Evolutionary conservation across 202 grass and related monocot genomes (phyloP), one percentile per base, ranked within the genome.

Genomic region (Carex arenaria): DNA sequence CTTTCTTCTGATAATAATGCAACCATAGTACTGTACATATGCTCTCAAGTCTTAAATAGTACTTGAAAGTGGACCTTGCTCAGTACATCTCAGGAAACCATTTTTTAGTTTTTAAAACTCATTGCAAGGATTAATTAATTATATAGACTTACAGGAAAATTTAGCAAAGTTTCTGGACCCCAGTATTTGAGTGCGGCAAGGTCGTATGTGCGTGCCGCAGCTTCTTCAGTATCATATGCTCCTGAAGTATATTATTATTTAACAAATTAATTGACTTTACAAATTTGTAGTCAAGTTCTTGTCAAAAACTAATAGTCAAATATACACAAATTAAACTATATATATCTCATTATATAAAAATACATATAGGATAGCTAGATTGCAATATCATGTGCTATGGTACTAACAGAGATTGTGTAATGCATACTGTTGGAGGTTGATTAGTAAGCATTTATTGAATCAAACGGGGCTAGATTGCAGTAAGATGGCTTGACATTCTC

Each of bases 121-220:
- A 28, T 49, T 73, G 22, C 70, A 54, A 74, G 12, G 47, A 74
- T 74, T 28, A 31, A 55, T 34, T 32, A 78, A 17, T 56, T 8
- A 45, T 28, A 53, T 55, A 68, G 77, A 66, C 82, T 84, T 92
- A 99, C 97, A 17, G 90, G 64, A 83, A 99, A 99, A 82, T 99
- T 96, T 9, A 98, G 88, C 12, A 61, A 64, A 30, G 91, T 87
- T 64, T 92, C 88, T 36, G 90, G 76, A 36, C 91, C 95, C 92
- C 92, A 98, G 38, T 95, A 98, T 60, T 98, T 98, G 43, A 99
- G 85, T 62, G 97, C 93, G 20, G 93, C 93, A 59, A 94, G 91
- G 55, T 99, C 97, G 17, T 99, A 89, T 0, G 93, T 86, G 38
- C 76, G 91, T 15, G 93, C 93, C 22, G 96, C 93, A 64, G 91